Evolutionary conservation across 352 stramenopile species (phyloP).

Genomic region (Phytophthora hibernalis): DNA sequence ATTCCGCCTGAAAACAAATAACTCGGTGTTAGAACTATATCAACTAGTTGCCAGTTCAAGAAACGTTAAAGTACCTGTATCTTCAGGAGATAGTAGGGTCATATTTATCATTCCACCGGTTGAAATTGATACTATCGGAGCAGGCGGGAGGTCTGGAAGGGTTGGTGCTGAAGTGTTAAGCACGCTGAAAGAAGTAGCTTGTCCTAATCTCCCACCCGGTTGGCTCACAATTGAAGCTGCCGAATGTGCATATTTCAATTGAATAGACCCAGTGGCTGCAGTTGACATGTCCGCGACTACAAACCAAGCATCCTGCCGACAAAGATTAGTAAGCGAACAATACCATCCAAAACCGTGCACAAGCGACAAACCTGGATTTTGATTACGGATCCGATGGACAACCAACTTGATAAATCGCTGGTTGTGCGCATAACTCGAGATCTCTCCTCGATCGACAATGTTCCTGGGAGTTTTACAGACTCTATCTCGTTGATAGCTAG

Average conservation of each 20-base stretch:
- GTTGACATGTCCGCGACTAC: constrained; percentile 50
- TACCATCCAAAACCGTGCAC: neutral
- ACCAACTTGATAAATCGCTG: constrained; percentile 39
- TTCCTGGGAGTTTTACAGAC: constrained; percentile 29
- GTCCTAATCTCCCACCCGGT: constrained; percentile 34
- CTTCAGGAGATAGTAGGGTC: constrained; percentile 37
- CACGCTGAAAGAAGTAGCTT: constrained; percentile 39
- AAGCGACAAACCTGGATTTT: constrained; percentile 31
- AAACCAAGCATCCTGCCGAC: constrained; percentile 31
- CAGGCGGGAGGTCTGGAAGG: constrained; percentile 41
- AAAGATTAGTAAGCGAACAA: neutral
- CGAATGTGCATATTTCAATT: constrained; percentile 36
- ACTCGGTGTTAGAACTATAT: constrained; percentile 1
- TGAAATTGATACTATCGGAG: constrained; percentile 35
- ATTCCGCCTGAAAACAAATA: constrained; percentile 45
- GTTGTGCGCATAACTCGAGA: constrained; percentile 45
- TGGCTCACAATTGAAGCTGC: constrained; percentile 37
- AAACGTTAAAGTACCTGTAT: constrained; percentile 43
- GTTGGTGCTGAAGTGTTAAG: constrained; percentile 42
- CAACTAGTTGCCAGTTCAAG: neutral
- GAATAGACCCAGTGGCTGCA: constrained; percentile 39
- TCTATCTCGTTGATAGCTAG: constrained; percentile 45
- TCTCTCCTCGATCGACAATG: constrained; percentile 45
- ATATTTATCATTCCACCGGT: constrained; percentile 57
- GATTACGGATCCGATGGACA: constrained; percentile 48